Evolutionary conservation across 192 early-diverging fungal species (phyloP), one percentile per base, ranked within the genome.

Genomic region (Coemansia sp.): DNA sequence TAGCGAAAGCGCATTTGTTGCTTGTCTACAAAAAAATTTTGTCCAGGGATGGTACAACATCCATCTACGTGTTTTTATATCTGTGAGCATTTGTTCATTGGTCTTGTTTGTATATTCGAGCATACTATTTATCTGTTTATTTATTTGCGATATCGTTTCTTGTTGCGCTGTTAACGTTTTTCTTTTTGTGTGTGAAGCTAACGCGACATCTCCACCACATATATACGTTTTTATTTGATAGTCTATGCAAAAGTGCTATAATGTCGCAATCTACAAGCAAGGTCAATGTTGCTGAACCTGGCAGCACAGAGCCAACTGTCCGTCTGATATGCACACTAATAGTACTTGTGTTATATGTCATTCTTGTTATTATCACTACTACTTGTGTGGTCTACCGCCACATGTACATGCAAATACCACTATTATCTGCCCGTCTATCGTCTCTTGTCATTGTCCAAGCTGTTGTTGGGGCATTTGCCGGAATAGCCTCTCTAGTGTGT

Each of bases 371-470:
- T 5, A 32, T 63, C 38, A 81, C 73, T 1, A 72, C 67, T 3
- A 59, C 48, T 32, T 56, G 41, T 45, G 50, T 72, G n/a, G 40
- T 81, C 15, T 60, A 70, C 21, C 70, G 69, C 43, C 59, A 75
- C 23, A 7, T 42, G 23, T 56, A 62, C 60, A 44, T 12, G 60
- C 62, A 43, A 21, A 67, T 68, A 38, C 50, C 63, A 54, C 12
- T 75, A 10, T 45, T 80, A 18, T 56, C 67, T 13, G 68, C 67
- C 15, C 63, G 70, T 15, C 70, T 70, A 12, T 38, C 67, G 19
- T 64, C 70, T 15, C 64, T 81, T 9, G 63, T 76, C 9, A 40
- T 65, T 21, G 23, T 61, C 39, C 74, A 76, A 60, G 64, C 74
- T 1, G 9, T 70, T 18, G 40, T 54, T 23, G 67, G 73, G 1